Conservation (phyloP, 2,329 filamentous ascomycete genomes). For the Paecilomyces sp. region DNA sequence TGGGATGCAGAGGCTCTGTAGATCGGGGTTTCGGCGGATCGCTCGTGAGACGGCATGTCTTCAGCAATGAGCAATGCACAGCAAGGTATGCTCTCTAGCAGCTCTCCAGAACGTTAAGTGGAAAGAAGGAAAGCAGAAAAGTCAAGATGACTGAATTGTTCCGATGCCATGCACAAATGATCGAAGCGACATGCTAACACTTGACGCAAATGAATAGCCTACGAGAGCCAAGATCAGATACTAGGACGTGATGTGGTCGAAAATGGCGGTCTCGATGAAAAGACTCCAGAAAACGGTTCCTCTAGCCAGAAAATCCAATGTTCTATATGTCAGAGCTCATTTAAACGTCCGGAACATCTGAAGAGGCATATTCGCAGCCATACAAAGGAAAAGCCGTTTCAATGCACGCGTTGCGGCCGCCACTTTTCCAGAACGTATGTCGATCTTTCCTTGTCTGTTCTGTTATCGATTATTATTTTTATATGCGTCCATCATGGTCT, state of each 20-base stretch:
- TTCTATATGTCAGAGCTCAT: slow-evolving; percentile 29
- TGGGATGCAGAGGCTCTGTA: neutral
- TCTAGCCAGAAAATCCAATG: slow-evolving; percentile 20
- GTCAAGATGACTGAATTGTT: neutral
- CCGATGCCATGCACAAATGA: neutral
- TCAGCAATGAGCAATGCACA: slow-evolving; percentile 17
- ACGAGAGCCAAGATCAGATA: slow-evolving; percentile 10
- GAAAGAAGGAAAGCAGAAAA: neutral
- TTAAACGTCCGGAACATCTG: slow-evolving; percentile 33
- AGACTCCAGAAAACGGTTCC: slow-evolving; percentile 7
- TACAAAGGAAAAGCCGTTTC: slow-evolving; percentile 33
- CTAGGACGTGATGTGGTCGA: slow-evolving; percentile 6
- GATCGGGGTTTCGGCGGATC: slow-evolving; percentile 2
- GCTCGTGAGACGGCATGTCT: slow-evolving; percentile 22
- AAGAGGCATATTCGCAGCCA: slow-evolving; percentile 36
- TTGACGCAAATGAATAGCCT: slow-evolving; percentile 4
- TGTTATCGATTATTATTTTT: neutral
- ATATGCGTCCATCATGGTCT: neutral
- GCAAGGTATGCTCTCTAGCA: slow-evolving; percentile 10
- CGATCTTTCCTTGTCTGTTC: neutral
- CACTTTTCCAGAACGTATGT: slow-evolving; percentile 35
- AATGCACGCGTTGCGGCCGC: slow-evolving; percentile 33
- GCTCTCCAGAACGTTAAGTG: neutral
- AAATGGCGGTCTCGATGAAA: slow-evolving; percentile 6
- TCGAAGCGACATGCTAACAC: neutral